A percentile compares a stretch with the other conserved stretches of the same genome.
Evolutionary conservation across 108 stramenopile genomes (phyloP).

Genomic region (Skeletonema grethae): DNA sequence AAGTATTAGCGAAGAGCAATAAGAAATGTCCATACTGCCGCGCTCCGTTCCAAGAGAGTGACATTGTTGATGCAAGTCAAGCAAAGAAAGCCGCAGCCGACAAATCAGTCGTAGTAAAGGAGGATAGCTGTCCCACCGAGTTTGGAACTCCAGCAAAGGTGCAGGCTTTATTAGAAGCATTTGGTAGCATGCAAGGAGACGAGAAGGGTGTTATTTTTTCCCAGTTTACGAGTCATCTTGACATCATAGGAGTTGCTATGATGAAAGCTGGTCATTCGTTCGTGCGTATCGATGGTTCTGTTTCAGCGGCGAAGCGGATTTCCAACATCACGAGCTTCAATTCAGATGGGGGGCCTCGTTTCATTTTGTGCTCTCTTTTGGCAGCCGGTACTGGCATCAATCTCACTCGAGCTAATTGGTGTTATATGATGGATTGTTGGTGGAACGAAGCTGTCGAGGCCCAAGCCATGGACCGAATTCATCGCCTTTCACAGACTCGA

Average conservation of each 20-base stretch:
- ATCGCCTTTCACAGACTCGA: slow-evolving; percentile 56
- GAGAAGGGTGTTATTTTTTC: slow-evolving; percentile 67
- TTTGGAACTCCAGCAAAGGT: slow-evolving; percentile 52
- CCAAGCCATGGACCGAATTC: slow-evolving; percentile 70
- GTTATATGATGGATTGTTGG: slow-evolving; percentile 69
- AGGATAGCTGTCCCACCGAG: background rate
- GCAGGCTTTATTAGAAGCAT: slow-evolving; percentile 38
- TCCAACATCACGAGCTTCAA: slow-evolving; percentile 38
- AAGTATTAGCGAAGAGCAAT: slow-evolving; percentile 30
- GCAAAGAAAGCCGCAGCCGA: slow-evolving; percentile 26
- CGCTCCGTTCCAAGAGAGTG: slow-evolving; percentile 24
- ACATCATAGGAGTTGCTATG: slow-evolving; percentile 56
- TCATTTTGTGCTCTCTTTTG: slow-evolving; percentile 54
- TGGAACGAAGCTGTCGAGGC: slow-evolving; percentile 51
- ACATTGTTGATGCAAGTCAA: slow-evolving; percentile 33
- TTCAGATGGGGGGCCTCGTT: slow-evolving; percentile 38
- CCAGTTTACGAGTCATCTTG: slow-evolving; percentile 68
- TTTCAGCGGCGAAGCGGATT: slow-evolving; percentile 46
- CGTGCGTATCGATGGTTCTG: slow-evolving; percentile 59
- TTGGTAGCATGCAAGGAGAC: slow-evolving; percentile 46
- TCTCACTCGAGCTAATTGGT: slow-evolving; percentile 64
- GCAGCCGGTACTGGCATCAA: slow-evolving; percentile 79
- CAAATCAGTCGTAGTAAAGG: background rate
- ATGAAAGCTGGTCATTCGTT: slow-evolving; percentile 51
- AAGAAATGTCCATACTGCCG: slow-evolving; percentile 58